These are phyloP conservation scores for Brassica hybrid DNA, from an alignment of 441 rosid species.

Conservation along the genomic window DNA sequence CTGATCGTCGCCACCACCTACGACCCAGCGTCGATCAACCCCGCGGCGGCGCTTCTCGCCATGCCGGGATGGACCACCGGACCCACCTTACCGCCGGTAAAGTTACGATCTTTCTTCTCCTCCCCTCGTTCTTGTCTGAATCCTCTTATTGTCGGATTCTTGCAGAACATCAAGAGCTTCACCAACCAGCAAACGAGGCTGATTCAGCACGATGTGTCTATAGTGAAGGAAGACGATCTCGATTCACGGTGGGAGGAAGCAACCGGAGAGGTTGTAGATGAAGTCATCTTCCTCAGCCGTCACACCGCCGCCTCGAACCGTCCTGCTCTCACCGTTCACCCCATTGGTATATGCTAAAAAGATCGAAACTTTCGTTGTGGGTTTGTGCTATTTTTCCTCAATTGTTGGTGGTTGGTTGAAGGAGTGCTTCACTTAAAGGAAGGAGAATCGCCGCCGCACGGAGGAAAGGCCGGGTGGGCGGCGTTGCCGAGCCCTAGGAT, in stretches of 20 bases:
- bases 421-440: slow-evolving; percentile 83
- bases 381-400: slow-evolving; percentile 2
- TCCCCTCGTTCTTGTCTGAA: neutral
- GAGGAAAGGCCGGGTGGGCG: slow-evolving; percentile 91
- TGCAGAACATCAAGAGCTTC: slow-evolving; percentile 62
- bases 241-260: slow-evolving; percentile 82
- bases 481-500: slow-evolving; percentile 82
- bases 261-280: slow-evolving; percentile 74
- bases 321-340: slow-evolving; percentile 82
- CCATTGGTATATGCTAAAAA: slow-evolving; percentile 50
- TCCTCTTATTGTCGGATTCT: slow-evolving; percentile 37
- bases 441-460: slow-evolving; percentile 82
- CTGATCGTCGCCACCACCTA: slow-evolving; percentile 73
- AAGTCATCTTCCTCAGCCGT: slow-evolving; percentile 82
- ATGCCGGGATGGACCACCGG: slow-evolving; percentile 69
- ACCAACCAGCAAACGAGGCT: slow-evolving; percentile 59
- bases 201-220: slow-evolving; percentile 63
- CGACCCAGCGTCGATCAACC: slow-evolving; percentile 89
- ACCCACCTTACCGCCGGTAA: slow-evolving; percentile 55
- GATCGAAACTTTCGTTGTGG: slow-evolving; percentile 14
- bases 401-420: slow-evolving; percentile 20
- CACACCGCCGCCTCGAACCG: slow-evolving; percentile 87
- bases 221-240: slow-evolving; percentile 70
- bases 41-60: slow-evolving; percentile 68
- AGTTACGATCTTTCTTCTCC: neutral